Base-by-base conservation (phyloP, 495 filamentous ascomycete genomes). In the Penicillium pulvis region DNA sequence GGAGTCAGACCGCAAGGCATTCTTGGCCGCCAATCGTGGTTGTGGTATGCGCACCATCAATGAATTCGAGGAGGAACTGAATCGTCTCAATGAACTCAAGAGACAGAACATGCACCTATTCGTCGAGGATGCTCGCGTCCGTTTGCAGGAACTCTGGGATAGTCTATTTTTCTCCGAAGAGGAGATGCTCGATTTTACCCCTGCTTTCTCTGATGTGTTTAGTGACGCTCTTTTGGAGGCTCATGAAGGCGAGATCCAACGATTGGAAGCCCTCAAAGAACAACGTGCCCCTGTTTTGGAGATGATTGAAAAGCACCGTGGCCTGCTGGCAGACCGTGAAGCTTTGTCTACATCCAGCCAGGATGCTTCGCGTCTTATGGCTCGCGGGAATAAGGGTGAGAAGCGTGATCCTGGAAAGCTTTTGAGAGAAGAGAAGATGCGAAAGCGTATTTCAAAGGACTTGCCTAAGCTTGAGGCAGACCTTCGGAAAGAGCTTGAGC, bases 391-490 rank as follows among this genome's bases (percentile, higher is more conserved):
- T 55, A 96, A 93, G 74, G 90, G 92, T 50, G 92, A 97, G 71
- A 87, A 85, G 65, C 89, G 94, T 64, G 94, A 99, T 71, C 94
- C 94, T 0, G 92, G 91, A 28, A 91, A 95, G 71, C 80, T 99
- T n/a, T 77, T 99, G 30, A 83, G 94, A 24, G 94, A 99, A 68
- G 94, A 99, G 77, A 98, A 97, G 81, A 94, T 97, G 91, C 85
- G 94, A 42, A 99, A 98, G 82, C 80, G 92, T 26, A 96, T 98
- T 57, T 81, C 91, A 16, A 97, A 97, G 73, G 94, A 99, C 61
- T 79, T 99, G 44, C 94, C 94, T 6, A 98, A 94, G 72, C 79
- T 99, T 16, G 89, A 92, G 53, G 79, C 80, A 0, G 92, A 98
- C 10, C 78, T 99, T 43, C 85, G 83, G 59, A 95, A 87, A 64